phyloP scores from a whole-genome alignment of 257 asterid species.

The Solanum appendiculatum region DNA sequence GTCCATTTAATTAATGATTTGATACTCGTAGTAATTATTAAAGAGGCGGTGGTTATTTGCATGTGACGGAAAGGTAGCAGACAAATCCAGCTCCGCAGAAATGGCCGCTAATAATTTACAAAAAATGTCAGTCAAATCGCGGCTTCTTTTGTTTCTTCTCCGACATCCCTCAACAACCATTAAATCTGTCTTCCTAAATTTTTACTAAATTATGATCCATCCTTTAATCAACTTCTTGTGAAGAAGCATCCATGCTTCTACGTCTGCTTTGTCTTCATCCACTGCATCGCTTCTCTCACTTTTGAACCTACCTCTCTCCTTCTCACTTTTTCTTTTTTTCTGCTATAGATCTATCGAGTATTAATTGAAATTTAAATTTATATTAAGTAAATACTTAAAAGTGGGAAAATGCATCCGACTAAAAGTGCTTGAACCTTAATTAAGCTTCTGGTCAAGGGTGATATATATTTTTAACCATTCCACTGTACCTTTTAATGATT shows the following conservation, averaged over 20 bases:
- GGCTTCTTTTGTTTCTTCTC: conserved; percentile 6
- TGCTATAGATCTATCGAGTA: background rate
- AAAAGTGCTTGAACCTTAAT: background rate
- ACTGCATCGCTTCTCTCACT: background rate
- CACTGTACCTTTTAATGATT: background rate
- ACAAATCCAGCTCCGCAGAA: background rate
- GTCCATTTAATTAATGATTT: background rate
- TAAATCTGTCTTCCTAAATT: background rate
- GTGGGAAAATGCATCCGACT: no score
- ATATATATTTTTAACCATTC: background rate
- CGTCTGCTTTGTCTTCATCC: conserved; percentile 31
- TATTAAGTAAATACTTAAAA: no score
- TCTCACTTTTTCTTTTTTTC: background rate
- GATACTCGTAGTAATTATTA: background rate
- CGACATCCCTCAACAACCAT: conserved; percentile 32
- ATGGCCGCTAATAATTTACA: background rate
- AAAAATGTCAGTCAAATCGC: background rate
- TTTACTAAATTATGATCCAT: conserved; percentile 1
- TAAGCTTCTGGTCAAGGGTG: background rate
- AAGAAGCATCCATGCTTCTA: conserved; percentile 36
- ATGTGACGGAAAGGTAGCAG: background rate
- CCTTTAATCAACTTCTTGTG: background rate
- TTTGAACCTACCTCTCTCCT: conserved; percentile 9
- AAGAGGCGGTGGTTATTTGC: conserved; percentile 2
- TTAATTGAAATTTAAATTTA: no score